Evolutionary conservation across 2,329 filamentous ascomycete species (phyloP).

Genomic region (Aureobasidium sp.): DNA sequence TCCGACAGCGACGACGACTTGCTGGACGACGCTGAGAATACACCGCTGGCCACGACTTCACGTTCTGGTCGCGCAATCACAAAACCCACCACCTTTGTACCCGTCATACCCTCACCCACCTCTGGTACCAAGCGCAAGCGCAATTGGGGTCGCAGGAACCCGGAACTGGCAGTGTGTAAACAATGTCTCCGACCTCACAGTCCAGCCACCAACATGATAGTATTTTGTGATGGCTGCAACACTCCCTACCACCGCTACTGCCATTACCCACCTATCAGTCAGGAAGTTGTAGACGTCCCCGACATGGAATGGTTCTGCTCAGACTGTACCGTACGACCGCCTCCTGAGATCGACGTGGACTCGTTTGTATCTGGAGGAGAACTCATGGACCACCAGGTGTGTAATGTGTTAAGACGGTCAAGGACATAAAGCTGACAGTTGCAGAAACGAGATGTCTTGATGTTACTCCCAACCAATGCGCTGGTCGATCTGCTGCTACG

Average conservation of each 20-base stretch:
- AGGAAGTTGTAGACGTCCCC: constrained; percentile 59
- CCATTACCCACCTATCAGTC: constrained; percentile 67
- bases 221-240: constrained; percentile 80
- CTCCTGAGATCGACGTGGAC: constrained; percentile 35
- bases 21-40: constrained; percentile 29
- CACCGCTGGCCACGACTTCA: constrained; percentile 57
- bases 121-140: constrained; percentile 50
- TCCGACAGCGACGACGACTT: constrained; percentile 31
- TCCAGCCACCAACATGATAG: constrained; percentile 68
- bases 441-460: constrained; percentile 36
- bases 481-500: constrained; percentile 60
- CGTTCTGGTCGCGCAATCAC: constrained; percentile 69
- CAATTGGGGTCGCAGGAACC: constrained; percentile 45
- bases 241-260: constrained; percentile 75
- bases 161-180: constrained; percentile 59
- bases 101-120: constrained; percentile 43
- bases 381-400: constrained; percentile 38
- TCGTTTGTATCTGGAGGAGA: constrained; percentile 34
- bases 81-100: constrained; percentile 58
- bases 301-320: constrained; percentile 66
- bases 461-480: constrained; percentile 51
- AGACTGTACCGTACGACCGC: constrained; percentile 49
- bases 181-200: constrained; percentile 66
- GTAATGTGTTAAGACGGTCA: constrained; percentile 11
- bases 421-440: background rate